Evolutionary conservation across 192 early-diverging fungal genomes (phyloP), one percentile per base, ranked within the genome.

Genomic region (Podila epicladia): DNA sequence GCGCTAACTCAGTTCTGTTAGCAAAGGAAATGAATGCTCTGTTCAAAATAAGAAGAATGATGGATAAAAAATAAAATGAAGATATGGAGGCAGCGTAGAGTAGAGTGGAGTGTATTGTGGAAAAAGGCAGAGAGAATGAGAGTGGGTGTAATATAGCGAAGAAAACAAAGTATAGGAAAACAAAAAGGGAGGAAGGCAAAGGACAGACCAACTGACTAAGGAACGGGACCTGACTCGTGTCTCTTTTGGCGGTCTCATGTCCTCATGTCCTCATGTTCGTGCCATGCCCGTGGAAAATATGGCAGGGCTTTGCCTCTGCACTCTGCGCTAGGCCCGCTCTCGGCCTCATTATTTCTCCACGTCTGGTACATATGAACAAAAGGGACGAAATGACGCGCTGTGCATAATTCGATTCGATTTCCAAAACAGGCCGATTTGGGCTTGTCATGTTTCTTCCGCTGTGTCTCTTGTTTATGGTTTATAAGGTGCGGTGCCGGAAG

Each of bases 151-250:
- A 50, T 5, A 65, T 20, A 71, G 50, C 13, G 33, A n/a, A 15
- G 49, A 48, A 15, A 50, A 2, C 12, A 35, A 53, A 22, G n/a
- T 20, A 19, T 6, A 32, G 15, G 20, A 5, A 24, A 9, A 48
- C 19, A 19, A 65, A 48, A 15, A 20, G 45, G 26, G 45, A 20
- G 7, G 29, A 65, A 50, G 37, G 62, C 32, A 64, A 64, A 48
- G 37, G n/a, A 29, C 45, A 24, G n/a, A 51, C 35, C 35, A 37
- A 50, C 41, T 13, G 12, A 31, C 29, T 6, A 38, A 38, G n/a
- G n/a, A 2, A 64, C 62, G 37, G 62, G 22, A 64, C 62, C 41
- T 41, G 35, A 38, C 26, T 38, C 62, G 62, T 64, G 37, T 24
- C 19, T 13, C n/a, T 41, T 45, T 41, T 45, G 45, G 35, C 19